Percentiles rank a stretch among this genome's conserved stretches.
phyloP scores from a whole-genome alignment of 2,329 filamentous ascomycete species.

The Diplodia mutila region DNA sequence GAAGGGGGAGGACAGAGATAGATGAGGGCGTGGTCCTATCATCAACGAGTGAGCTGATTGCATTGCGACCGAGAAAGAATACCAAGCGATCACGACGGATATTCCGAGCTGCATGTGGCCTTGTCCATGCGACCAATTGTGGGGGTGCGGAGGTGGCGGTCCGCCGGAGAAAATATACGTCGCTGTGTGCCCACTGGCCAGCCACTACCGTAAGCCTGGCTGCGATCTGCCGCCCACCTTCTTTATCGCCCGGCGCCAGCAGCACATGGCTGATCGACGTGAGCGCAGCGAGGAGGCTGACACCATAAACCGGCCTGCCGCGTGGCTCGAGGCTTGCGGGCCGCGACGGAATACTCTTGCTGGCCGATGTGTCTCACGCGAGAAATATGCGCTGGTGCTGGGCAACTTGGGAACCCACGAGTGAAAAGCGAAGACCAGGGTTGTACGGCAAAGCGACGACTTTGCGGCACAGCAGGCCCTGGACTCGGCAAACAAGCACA shows the following conservation, averaged over 20 bases:
- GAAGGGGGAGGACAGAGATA: background rate
- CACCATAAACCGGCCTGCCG: background rate
- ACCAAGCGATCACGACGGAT: background rate
- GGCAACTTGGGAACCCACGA: background rate
- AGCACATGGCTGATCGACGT: background rate
- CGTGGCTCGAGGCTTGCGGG: background rate
- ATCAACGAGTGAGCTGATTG: background rate
- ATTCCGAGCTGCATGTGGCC: conserved; percentile 3
- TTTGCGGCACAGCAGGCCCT: background rate
- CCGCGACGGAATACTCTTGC: background rate
- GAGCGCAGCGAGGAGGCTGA: background rate
- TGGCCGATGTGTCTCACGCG: background rate
- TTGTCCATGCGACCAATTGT: background rate
- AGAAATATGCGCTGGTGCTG: background rate
- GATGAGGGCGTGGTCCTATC: background rate
- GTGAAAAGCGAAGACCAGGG: background rate
- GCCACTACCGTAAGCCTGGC: background rate
- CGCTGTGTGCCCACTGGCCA: background rate
- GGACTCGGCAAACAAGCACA: conserved; percentile 14
- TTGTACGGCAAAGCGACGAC: background rate
- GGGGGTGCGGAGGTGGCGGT: background rate
- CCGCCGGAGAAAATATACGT: conserved; percentile 3
- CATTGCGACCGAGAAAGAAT: background rate
- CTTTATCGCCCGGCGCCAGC: background rate
- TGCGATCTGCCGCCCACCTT: background rate